Evolutionary conservation across 2,329 filamentous ascomycete species (phyloP).

Genomic region (Exophiala viscosa): DNA sequence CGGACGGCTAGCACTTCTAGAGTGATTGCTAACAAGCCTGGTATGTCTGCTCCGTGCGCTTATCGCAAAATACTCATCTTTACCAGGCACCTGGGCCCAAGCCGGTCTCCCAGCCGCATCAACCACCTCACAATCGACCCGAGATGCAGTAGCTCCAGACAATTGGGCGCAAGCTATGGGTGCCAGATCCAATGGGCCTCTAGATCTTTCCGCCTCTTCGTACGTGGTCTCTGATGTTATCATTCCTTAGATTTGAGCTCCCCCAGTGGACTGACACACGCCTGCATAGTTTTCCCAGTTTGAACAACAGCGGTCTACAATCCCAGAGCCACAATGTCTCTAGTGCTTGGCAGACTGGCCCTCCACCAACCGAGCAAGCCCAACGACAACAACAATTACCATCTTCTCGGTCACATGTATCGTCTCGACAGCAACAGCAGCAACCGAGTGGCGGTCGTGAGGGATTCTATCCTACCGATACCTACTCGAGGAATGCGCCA

Average conservation of each 20-base stretch:
- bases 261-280: not conserved
- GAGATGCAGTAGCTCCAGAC: slow-evolving; percentile 22
- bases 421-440: slow-evolving; percentile 20
- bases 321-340: slow-evolving; percentile 21
- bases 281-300: slow-evolving; percentile 23
- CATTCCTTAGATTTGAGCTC: not conserved
- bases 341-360: slow-evolving; percentile 29
- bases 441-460: slow-evolving; percentile 14
- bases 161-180: slow-evolving; percentile 29
- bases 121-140: slow-evolving; percentile 11
- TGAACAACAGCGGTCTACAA: slow-evolving; percentile 24
- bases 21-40: slow-evolving; percentile 23
- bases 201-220: slow-evolving; percentile 29
- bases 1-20: slow-evolving; percentile 21
- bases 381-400: slow-evolving; percentile 21
- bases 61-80: not conserved
- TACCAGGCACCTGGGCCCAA: slow-evolving; percentile 25
- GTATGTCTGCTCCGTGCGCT: slow-evolving; percentile 8
- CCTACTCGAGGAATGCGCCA: slow-evolving; percentile 25
- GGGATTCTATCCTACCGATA: slow-evolving; percentile 23
- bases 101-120: slow-evolving; percentile 12
- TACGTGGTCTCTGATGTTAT: slow-evolving; percentile 1
- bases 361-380: slow-evolving; percentile 24
- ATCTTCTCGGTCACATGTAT: slow-evolving; percentile 14
- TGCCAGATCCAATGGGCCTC: slow-evolving; percentile 20